phyloP scores from a whole-genome alignment of 805 yeast species.

The Saturnispora saitoi region DNA sequence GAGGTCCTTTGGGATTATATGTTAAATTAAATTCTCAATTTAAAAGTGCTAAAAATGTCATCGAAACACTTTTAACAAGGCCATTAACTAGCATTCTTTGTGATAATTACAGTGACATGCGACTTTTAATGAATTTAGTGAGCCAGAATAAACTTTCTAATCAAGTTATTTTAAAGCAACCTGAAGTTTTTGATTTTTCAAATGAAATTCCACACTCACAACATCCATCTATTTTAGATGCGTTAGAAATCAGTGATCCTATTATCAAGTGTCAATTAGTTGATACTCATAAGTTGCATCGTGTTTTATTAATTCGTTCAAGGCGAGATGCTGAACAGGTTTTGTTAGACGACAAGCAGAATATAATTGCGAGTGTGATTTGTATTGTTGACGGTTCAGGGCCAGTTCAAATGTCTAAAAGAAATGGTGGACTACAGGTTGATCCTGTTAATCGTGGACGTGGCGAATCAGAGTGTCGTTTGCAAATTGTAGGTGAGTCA shows the following conservation, averaged over 20 bases:
- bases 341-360: conserved; percentile 26
- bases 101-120: conserved; percentile 31
- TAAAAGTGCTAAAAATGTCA: conserved; percentile 47
- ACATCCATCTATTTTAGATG: conserved; percentile 49
- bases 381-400: conserved; percentile 20
- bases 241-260: conserved; percentile 45
- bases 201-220: conserved; percentile 34
- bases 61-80: conserved; percentile 47
- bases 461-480: conserved; percentile 15
- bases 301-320: conserved; percentile 43
- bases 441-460: conserved; percentile 22
- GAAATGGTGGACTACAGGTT: conserved; percentile 23
- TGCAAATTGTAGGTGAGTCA: conserved; percentile 21
- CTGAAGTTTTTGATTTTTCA: conserved; percentile 50
- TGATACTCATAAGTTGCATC: conserved; percentile 55
- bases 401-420: conserved; percentile 22
- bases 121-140: conserved; percentile 1
- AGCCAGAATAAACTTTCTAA: conserved; percentile 10
- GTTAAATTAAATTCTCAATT: conserved; percentile 48
- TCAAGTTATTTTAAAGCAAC: conserved; percentile 42
- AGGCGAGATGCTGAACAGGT: conserved; percentile 42
- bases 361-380: conserved; percentile 20
- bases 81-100: conserved; percentile 61
- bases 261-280: conserved; percentile 53
- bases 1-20: conserved; percentile 73